Evolutionary conservation across 2,329 filamentous ascomycete species (phyloP).

Genomic region (Xylariaceae sp.): DNA sequence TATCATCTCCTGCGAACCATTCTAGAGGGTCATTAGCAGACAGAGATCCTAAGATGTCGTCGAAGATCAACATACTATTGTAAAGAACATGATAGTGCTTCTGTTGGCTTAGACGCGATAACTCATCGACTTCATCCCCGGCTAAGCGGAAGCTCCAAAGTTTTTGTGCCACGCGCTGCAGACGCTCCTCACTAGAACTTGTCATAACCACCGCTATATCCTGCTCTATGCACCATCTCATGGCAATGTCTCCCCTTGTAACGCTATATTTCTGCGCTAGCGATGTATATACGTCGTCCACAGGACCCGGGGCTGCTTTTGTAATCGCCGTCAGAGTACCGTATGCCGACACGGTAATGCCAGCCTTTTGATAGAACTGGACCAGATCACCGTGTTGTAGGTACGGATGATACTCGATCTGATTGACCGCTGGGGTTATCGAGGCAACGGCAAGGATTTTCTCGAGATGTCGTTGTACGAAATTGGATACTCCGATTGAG

Average conservation of each 20-base stretch:
- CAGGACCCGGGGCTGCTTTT: conserved; percentile 48
- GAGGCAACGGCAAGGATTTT: conserved; percentile 54
- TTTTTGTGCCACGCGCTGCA: conserved; percentile 33
- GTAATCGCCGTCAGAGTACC: conserved; percentile 45
- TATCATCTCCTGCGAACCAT: not conserved
- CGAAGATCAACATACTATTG: not conserved
- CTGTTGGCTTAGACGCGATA: not conserved
- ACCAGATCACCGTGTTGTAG: conserved; percentile 59
- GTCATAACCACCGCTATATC: conserved; percentile 58
- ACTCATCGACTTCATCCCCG: not conserved
- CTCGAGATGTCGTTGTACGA: conserved; percentile 54
- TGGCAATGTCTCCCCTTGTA: conserved; percentile 49
- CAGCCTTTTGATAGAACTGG: conserved; percentile 52
- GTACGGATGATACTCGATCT: conserved; percentile 79
- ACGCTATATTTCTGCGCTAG: conserved; percentile 58
- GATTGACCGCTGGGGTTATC: conserved; percentile 66
- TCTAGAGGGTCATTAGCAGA: not conserved
- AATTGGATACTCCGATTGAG: conserved; percentile 78
- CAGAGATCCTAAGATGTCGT: not conserved
- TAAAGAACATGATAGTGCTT: not conserved
- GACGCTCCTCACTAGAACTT: conserved; percentile 53
- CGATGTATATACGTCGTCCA: conserved; percentile 47
- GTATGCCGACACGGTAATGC: conserved; percentile 56
- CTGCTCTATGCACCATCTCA: conserved; percentile 59
- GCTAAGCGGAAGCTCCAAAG: not conserved